phyloP scores from a whole-genome alignment of 108 stramenopile genomes.

The Nitzschia sp. region DNA sequence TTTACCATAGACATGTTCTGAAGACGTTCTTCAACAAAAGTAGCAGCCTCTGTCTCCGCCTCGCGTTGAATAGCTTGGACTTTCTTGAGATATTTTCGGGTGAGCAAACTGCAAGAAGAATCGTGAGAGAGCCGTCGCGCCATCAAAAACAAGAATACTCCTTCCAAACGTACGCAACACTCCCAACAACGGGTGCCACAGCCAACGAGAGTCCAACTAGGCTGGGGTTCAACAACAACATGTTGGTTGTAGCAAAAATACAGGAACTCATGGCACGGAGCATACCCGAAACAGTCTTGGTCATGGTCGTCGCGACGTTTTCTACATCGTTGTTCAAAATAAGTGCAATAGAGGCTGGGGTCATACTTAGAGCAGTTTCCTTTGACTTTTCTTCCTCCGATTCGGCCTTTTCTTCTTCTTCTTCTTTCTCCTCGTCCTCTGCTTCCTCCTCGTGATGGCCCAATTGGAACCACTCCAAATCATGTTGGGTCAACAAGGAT shows the following conservation, averaged over 20 bases:
- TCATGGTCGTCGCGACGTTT: constrained; percentile 61
- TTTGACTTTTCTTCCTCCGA: constrained; percentile 8
- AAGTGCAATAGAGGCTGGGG: constrained; percentile 73
- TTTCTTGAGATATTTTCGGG: constrained; percentile 70
- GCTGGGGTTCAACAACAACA: constrained; percentile 76
- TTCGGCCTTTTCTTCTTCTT: not conserved
- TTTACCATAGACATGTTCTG: constrained; percentile 70
- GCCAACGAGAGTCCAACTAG: constrained; percentile 66
- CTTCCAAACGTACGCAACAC: constrained; percentile 39
- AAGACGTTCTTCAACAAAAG: constrained; percentile 79
- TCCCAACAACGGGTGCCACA: constrained; percentile 74
- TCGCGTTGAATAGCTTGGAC: constrained; percentile 58
- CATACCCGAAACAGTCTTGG: constrained; percentile 68
- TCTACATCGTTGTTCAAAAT: constrained; percentile 71
- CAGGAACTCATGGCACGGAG: constrained; percentile 69
- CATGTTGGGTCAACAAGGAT: constrained; percentile 45
- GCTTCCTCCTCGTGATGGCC: constrained; percentile 15
- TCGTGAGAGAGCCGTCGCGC: not conserved
- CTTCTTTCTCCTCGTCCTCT: constrained; percentile 10
- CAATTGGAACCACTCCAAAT: constrained; percentile 81
- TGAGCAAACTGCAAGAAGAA: constrained; percentile 28
- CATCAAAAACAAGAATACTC: not conserved
- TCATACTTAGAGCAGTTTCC: constrained; percentile 16
- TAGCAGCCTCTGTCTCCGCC: constrained; percentile 51
- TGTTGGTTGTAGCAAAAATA: constrained; percentile 72